A percentile compares a stretch with the other conserved stretches of the same genome.
Evolutionary conservation across 108 stramenopile genomes (phyloP).

Genomic region (Phaeodactylum tricornutum): DNA sequence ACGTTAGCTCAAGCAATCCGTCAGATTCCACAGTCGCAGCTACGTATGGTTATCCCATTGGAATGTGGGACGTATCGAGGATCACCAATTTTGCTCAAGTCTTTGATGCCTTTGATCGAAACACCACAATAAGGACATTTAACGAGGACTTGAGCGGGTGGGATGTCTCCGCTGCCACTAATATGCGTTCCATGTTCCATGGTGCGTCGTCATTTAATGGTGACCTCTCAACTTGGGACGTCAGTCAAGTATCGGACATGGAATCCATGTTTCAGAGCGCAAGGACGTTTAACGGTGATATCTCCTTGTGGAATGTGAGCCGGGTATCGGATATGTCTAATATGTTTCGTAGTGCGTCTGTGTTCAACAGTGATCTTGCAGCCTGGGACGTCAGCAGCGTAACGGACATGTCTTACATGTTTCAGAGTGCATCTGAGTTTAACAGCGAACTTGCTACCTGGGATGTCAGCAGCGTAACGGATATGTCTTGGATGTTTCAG

Average conservation of each 20-base stretch:
- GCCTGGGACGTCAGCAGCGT: not conserved
- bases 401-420: conserved; percentile 1
- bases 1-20: too few species aligned
- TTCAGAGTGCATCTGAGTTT: not conserved
- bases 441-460: conserved; percentile 1
- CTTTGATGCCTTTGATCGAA: too few species aligned
- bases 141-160: conserved; percentile 2
- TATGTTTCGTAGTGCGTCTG: conserved; percentile 22
- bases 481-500: conserved; percentile 1
- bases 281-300: conserved; percentile 13
- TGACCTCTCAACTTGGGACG: conserved; percentile 23
- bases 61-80: too few species aligned
- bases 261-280: conserved; percentile 22
- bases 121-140: too few species aligned
- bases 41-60: too few species aligned
- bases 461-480: conserved; percentile 1
- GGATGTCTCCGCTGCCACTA: conserved; percentile 1
- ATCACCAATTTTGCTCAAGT: too few species aligned
- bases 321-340: conserved; percentile 9
- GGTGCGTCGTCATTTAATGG: conserved; percentile 11
- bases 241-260: conserved; percentile 17
- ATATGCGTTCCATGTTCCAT: conserved; percentile 1
- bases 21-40: too few species aligned
- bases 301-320: conserved; percentile 20
- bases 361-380: conserved; percentile 12